Evolutionary conservation across 305 asterid species (phyloP), one percentile per base, ranked within the genome.

Genomic region (Fraxinus dipetala): DNA sequence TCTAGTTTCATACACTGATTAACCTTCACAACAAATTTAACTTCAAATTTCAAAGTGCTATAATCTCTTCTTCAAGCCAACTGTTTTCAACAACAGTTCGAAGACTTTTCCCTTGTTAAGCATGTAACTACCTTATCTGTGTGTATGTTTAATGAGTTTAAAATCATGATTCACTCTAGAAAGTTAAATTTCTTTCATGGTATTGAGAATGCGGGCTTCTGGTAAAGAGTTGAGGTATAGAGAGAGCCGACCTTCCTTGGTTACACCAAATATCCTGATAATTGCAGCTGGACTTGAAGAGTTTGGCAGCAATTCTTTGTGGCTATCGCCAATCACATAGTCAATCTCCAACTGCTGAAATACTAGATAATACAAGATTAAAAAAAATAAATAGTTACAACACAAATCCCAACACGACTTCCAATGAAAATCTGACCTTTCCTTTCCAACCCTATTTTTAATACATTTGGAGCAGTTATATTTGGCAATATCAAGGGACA

Each of bases 321-420:
- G 89, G 86, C 89, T 90, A 48, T 91, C 95, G 67, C 96, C 98
- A 77, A 94, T 92, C n/a, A 96, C 86, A 72, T 92, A 96, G 88
- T 96, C 98, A 76, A 96, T 96, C 82, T 96, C 99, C 91, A 96
- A 81, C 87, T 96, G 99, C 84, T 96, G 99, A 88, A 96, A 96
- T 22, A 88, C 98, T 96, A 73, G 84, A 82, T 72, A 54, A 75
- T 30, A 75, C 61, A 84, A 82, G 28, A 18, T 11, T 48, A 4
- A 13, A 16, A 6, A 14, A 16, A n/a, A 18, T 13, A 82, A 32
- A 72, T 9, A 20, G 48, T 72, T 67, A 82, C 30, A 56, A 24
- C 65, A 28, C 43, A 74, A 72, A 3, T 34, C 73, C 43, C 30
- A 56, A 24, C 65, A 28, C 43, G 72, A 72, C 5, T 34, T 76